phyloP scores from a whole-genome alignment of 257 asterid species.

The Capsicum pubescens region DNA sequence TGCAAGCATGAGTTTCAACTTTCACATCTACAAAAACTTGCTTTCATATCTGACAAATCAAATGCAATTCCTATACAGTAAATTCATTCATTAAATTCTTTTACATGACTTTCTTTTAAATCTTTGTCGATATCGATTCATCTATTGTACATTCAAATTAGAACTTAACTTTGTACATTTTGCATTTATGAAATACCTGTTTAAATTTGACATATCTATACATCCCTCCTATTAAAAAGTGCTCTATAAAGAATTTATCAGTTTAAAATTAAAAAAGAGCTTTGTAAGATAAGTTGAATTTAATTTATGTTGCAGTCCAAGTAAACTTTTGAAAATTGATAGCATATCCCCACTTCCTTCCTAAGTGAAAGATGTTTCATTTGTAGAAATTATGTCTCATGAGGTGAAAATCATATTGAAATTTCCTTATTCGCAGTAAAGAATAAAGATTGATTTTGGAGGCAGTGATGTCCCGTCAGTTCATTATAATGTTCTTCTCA shows the following conservation, averaged over 20 bases:
- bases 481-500: neutral
- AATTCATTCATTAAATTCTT: neutral
- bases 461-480: neutral
- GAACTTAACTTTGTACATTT: neutral
- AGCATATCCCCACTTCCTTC: neutral
- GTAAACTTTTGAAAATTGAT: neutral
- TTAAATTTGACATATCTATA: neutral
- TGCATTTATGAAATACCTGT: neutral
- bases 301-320: neutral
- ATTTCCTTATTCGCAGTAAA: neutral
- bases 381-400: neutral
- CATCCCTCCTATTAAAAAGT: neutral
- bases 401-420: neutral
- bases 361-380: conserved; percentile 5
- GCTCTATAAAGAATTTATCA: neutral
- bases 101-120: neutral
- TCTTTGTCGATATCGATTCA: neutral
- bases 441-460: neutral
- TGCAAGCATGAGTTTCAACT: neutral
- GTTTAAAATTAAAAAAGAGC: neutral
- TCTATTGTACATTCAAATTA: neutral
- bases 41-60: neutral
- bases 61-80: neutral
- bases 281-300: neutral
- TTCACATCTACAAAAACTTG: neutral